These are phyloP conservation scores for Candida albicans DNA, from an alignment of 1,139 yeast species.

Conservation along the genomic window DNA sequence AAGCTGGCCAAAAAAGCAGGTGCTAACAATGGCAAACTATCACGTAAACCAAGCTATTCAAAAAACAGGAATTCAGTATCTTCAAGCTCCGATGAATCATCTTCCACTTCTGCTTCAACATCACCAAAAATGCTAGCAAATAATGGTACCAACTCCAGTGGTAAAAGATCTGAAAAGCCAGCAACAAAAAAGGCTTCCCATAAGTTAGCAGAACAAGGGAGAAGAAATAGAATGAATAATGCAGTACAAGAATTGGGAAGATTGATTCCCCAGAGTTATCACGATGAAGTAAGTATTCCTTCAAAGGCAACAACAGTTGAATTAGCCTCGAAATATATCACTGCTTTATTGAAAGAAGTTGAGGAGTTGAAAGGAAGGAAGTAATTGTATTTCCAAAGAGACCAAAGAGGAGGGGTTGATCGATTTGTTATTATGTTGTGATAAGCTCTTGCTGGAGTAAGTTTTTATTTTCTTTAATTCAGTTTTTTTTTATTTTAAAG, in stretches of 20 bases:
- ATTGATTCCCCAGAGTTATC: constrained; percentile 64
- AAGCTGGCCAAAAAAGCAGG: constrained; percentile 1
- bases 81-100: constrained; percentile 8
- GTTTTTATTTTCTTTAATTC: too few species aligned
- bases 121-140: constrained; percentile 18
- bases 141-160: not conserved
- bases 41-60: constrained; percentile 6
- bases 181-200: constrained; percentile 73
- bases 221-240: constrained; percentile 86
- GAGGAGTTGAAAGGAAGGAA: constrained; percentile 7
- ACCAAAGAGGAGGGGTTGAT: too few species aligned
- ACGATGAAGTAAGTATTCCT: constrained; percentile 60
- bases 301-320: constrained; percentile 95
- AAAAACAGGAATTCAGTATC: constrained; percentile 17
- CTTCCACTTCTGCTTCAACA: constrained; percentile 19
- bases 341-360: constrained; percentile 33
- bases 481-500: too few species aligned
- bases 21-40: constrained; percentile 2
- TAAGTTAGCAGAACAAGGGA: constrained; percentile 93
- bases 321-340: constrained; percentile 72
- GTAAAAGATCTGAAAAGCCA: constrained; percentile 25
- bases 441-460: too few species aligned
- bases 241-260: constrained; percentile 76
- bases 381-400: too few species aligned
- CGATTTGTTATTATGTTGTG: too few species aligned